phyloP scores from a whole-genome alignment of 2,329 filamentous ascomycete species.

The Colletotrichum lini region DNA sequence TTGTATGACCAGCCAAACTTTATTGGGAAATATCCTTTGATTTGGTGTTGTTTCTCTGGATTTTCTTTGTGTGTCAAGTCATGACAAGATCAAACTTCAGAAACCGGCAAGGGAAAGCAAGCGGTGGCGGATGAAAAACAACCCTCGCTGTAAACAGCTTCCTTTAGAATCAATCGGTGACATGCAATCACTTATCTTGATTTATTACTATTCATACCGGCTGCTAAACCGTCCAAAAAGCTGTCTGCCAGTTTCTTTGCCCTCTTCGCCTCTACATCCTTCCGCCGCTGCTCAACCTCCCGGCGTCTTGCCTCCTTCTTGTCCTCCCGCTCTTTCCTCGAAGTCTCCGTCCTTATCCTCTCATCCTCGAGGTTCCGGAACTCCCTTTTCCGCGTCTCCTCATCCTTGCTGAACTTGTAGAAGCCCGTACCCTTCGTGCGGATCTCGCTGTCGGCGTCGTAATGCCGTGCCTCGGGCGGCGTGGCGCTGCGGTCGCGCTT shows the following conservation, averaged over 20 bases:
- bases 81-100: conserved; percentile 18
- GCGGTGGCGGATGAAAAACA: not conserved
- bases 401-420: conserved; percentile 88
- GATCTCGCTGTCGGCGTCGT: conserved; percentile 87
- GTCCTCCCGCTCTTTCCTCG: conserved; percentile 68
- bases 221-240: conserved; percentile 75
- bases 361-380: conserved; percentile 82
- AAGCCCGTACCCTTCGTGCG: conserved; percentile 92
- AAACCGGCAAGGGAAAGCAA: conserved; percentile 2
- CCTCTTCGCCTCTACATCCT: conserved; percentile 72
- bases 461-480: conserved; percentile 85
- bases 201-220: conserved; percentile 14
- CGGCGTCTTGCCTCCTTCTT: conserved; percentile 70
- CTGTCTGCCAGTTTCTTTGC: conserved; percentile 79
- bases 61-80: conserved; percentile 14
- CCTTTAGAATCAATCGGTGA: not conserved
- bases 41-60: conserved; percentile 22
- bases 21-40: not conserved
- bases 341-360: conserved; percentile 76
- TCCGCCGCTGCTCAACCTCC: conserved; percentile 75
- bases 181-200: not conserved
- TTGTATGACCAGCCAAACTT: conserved; percentile 1
- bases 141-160: not conserved
- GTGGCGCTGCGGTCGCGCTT: conserved; percentile 86
- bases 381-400: conserved; percentile 74